Base-by-base conservation (phyloP, 495 filamentous ascomycete species). In the Penicillium angulare region DNA sequence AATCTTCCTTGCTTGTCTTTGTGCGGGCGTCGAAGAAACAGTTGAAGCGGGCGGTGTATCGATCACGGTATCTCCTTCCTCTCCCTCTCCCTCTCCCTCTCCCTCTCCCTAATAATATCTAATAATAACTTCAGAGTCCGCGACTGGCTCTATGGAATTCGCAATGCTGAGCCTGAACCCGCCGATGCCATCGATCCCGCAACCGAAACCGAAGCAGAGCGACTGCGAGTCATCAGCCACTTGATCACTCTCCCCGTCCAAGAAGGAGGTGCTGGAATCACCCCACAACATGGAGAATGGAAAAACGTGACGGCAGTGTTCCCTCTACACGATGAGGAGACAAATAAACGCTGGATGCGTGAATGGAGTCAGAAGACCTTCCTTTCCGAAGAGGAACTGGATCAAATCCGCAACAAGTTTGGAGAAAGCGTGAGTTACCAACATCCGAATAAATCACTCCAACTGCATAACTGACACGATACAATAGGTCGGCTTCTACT, bases 101-200 rank as follows among this genome's bases (percentile, higher is more conserved):
- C n/a, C n/a, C n/a, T n/a, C n/a, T n/a, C n/a, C n/a, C n/a, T n/a
- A n/a, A n/a, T n/a, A n/a, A n/a, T n/a, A 9, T 5, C 32, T 46
- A 31, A 15, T 36, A 17, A 22, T 23, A 10, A 24, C 56, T 1
- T 5, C 21, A 90, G 93, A 43, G 85, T 97, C 39, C 90, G 90
- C 60, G 95, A 98, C 73, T 98, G 93, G 93, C 86, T 97, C 21
- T 87, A 92, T 71, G 90, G 93, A 26, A 86, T 97, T 31, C 86
- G 90, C 34, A 77, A 85, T 52, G 77, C 79, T 13, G 86, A 92
- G 23, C 95, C 92, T 1, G 85, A 88, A 48, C 52, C 59, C 5
- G 64, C 69, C 22, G 83, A 84, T 64, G 84, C 91, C 47, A 85
- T 85, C 20, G 74, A 83, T 44, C 86, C 91, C 0, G 73, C 95